These are phyloP conservation scores for Trypanosoma boissoni DNA, from an alignment of 208 protist genomes.

Conservation along the genomic window DNA sequence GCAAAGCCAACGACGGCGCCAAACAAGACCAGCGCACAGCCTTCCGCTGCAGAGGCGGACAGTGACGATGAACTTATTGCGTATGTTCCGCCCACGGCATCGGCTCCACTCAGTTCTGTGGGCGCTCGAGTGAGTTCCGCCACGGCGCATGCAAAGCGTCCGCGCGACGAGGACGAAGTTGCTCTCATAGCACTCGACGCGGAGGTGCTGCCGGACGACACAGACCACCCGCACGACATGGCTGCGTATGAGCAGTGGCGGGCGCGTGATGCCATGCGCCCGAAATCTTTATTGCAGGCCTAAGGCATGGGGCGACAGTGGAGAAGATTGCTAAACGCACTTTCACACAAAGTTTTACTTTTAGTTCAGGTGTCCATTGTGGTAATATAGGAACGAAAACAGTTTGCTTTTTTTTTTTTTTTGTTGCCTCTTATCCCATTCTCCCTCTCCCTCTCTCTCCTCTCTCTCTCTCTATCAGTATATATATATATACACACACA, in stretches of 20 bases:
- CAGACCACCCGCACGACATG: conserved; percentile 53
- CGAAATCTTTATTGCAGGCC: conserved; percentile 12
- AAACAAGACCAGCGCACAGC: background rate
- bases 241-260: conserved; percentile 55
- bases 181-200: conserved; percentile 8
- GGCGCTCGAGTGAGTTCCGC: background rate
- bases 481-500: background rate
- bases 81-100: conserved; percentile 28
- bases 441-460: no score
- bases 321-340: no score
- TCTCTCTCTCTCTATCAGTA: no score
- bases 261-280: conserved; percentile 27
- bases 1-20: background rate
- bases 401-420: no score
- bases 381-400: no score
- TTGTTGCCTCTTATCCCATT: no score
- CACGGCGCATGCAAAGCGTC: conserved; percentile 7
- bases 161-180: conserved; percentile 7
- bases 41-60: background rate
- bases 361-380: no score
- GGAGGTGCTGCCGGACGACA: conserved; percentile 55
- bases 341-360: no score
- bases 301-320: background rate
- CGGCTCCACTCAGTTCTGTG: background rate
- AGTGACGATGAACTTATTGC: conserved; percentile 47